Evolutionary conservation across 306 rosid genomes (phyloP).

Genomic region (Vigna reflexopilosa): DNA sequence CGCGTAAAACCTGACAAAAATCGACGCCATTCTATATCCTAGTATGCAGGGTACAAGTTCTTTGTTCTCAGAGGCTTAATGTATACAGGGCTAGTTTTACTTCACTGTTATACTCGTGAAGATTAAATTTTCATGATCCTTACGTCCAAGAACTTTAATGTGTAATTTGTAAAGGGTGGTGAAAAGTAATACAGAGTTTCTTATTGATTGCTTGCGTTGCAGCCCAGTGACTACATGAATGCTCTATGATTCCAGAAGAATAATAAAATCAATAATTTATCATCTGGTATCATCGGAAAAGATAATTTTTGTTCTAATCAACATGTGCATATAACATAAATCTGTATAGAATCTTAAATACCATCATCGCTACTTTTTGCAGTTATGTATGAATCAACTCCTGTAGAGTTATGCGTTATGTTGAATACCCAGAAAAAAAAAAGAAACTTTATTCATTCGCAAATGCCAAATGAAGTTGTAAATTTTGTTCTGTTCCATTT

Average conservation of each 20-base stretch:
- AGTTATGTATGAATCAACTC: not conserved
- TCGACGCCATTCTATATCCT: slow-evolving; percentile 88
- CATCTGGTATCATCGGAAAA: not conserved
- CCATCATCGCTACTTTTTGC: not conserved
- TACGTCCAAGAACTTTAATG: slow-evolving; percentile 2
- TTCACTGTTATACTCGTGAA: slow-evolving; percentile 43
- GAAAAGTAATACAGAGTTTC: slow-evolving; percentile 25
- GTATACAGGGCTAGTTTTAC: slow-evolving; percentile 9
- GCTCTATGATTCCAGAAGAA: slow-evolving; percentile 23
- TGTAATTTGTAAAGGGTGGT: slow-evolving; percentile 26
- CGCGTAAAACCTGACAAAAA: slow-evolving; percentile 58
- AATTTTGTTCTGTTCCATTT: not conserved
- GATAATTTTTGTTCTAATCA: not conserved
- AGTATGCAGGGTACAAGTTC: slow-evolving; percentile 24
- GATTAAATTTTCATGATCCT: slow-evolving; percentile 14
- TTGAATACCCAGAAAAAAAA: too few species aligned
- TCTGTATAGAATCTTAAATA: not conserved
- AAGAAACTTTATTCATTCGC: too few species aligned
- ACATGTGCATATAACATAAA: too few species aligned
- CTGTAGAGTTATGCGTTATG: not conserved
- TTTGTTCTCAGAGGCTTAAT: slow-evolving; percentile 8
- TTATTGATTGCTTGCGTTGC: slow-evolving; percentile 34
- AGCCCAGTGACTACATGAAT: not conserved
- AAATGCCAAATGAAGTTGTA: not conserved
- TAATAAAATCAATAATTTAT: not conserved